Percentiles rank a stretch among this genome's conserved stretches.
These are phyloP conservation scores for Symbiodinium natans DNA, from an alignment of 73 alveolate species.

Conservation along the genomic window DNA sequence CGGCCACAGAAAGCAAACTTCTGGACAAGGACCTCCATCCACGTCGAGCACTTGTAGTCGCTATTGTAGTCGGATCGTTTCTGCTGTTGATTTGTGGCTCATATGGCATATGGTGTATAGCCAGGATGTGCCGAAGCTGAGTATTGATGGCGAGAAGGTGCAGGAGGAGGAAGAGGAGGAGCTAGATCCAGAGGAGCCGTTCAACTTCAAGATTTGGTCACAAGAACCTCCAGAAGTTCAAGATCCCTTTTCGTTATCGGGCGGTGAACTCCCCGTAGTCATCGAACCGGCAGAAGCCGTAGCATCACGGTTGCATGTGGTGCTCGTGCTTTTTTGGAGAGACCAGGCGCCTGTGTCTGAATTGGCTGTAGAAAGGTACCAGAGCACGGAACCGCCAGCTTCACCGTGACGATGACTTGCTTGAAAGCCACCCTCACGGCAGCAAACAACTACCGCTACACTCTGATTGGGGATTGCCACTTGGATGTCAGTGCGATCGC, in stretches of 20 bases:
- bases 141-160: background rate
- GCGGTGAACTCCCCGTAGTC: slow-evolving; percentile 13
- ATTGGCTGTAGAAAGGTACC: slow-evolving; percentile 3
- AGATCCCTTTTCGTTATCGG: slow-evolving; percentile 40
- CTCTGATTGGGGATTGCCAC: slow-evolving; percentile 63
- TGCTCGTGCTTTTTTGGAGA: background rate
- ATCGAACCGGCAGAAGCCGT: slow-evolving; percentile 70
- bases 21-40: background rate
- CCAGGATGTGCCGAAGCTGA: slow-evolving; percentile 65
- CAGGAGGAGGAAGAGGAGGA: slow-evolving; percentile 33
- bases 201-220: slow-evolving; percentile 77
- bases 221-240: slow-evolving; percentile 23
- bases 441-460: slow-evolving; percentile 58
- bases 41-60: background rate
- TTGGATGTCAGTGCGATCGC: background rate
- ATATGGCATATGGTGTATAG: background rate
- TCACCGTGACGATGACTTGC: slow-evolving; percentile 88
- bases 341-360: background rate
- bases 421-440: slow-evolving; percentile 72
- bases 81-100: no score
- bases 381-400: slow-evolving; percentile 85
- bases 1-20: no score
- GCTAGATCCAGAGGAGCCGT: slow-evolving; percentile 65
- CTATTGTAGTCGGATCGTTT: background rate
- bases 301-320: background rate